Base-by-base conservation (phyloP, 768 basidiomycete genomes). In the Tricholoma flavovirens region DNA sequence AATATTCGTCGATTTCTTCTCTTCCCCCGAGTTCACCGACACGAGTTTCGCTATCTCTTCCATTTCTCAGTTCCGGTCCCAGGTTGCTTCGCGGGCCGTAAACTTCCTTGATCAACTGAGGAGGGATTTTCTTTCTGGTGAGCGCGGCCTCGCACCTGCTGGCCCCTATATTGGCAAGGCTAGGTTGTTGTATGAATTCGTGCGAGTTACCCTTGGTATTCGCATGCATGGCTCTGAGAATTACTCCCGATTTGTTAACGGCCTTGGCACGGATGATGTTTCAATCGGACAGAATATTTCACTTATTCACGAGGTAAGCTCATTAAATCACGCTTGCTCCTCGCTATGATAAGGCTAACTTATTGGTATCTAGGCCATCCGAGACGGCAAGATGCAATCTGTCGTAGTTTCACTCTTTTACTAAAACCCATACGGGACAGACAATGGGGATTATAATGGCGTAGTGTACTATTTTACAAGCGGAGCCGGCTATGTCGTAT, bases 191-290 rank as follows among this genome's bases (percentile, higher is more conserved):
- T 93, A 93, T 69, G 81, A 84, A 64, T 93, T 78, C 62, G 75
- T 93, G 22, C 78, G 91, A 26, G 67, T 78, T 29, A 77, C 73
- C 19, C 73, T 93, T 17, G 85, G 83, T 4, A 73, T 93, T 26
- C 73, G 72, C 60, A 91, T 90, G 87, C 84, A 90, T 55, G 90
- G 90, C 5, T 66, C 71, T n/a, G 87, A 88, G 61, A 93, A 93
- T 66, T 68, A 81, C 42, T 65, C 59, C 12, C 64, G 67, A 33
- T 82, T 82, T 54, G 65, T 59, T 1, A 73, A 75, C 50, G 78
- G 74, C 1, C 65, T 78, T 22, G 77, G 78, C 21, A 69, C 71
- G 10, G 78, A 78, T 46, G 77, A 88, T 36, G 75, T 70, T 5
- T 86, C 86, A 0, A 72, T 89, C 49, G 90, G 91, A 2, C 78